Percentiles rank a stretch among this genome's conserved stretches.
phyloP scores from a whole-genome alignment of 208 protist species.

The Trypanosomatidae sp. region DNA sequence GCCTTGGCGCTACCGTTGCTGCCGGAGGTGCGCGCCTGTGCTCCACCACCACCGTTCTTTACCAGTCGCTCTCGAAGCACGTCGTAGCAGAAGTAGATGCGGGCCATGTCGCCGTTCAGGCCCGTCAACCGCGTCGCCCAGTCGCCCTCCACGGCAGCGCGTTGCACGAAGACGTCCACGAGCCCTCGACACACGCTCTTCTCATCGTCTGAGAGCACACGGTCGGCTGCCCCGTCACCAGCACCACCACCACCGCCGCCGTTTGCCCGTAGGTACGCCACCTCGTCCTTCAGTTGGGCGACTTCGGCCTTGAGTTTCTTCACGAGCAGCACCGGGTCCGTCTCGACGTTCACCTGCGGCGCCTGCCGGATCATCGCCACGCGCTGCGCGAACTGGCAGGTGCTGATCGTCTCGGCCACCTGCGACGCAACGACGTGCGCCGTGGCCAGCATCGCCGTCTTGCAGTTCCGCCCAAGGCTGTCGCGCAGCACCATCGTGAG shows the following conservation, averaged over 20 bases:
- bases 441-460: slow-evolving; percentile 92
- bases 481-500: slow-evolving; percentile 95
- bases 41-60: not conserved
- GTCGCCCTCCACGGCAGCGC: slow-evolving; percentile 36
- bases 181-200: slow-evolving; percentile 62
- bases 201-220: slow-evolving; percentile 67
- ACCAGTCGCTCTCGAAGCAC: slow-evolving; percentile 63
- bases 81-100: slow-evolving; percentile 88
- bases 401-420: slow-evolving; percentile 87
- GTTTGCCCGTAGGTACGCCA: slow-evolving; percentile 76
- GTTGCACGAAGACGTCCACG: slow-evolving; percentile 62
- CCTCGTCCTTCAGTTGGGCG: slow-evolving; percentile 81
- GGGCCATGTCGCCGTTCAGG: slow-evolving; percentile 79
- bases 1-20: too few species aligned
- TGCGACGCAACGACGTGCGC: slow-evolving; percentile 58
- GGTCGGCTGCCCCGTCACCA: slow-evolving; percentile 35
- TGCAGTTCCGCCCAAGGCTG: slow-evolving; percentile 95
- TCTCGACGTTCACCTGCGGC: slow-evolving; percentile 88
- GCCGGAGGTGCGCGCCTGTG: too few species aligned
- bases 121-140: slow-evolving; percentile 56
- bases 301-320: slow-evolving; percentile 86
- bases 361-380: slow-evolving; percentile 90
- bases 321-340: slow-evolving; percentile 91
- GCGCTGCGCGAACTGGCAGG: slow-evolving; percentile 88
- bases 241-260: slow-evolving; percentile 18